Conservation (phyloP, 2,329 filamentous ascomycete species). For the Xylaria sp. region DNA sequence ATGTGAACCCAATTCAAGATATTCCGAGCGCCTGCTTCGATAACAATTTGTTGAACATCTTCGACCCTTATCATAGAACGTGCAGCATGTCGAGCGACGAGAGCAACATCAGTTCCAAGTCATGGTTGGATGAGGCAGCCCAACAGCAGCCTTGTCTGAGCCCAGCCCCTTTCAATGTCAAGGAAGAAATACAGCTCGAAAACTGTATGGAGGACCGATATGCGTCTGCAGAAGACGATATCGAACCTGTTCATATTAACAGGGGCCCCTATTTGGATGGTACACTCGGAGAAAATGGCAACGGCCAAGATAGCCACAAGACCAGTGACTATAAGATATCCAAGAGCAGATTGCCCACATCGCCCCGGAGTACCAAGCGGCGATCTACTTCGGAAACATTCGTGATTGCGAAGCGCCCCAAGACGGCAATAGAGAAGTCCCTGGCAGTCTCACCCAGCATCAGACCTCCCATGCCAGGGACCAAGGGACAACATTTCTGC, state of each 20-base stretch:
- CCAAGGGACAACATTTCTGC: conserved; percentile 32
- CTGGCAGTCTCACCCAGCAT: conserved; percentile 10
- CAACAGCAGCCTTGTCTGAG: conserved; percentile 22
- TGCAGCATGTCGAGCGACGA: conserved; percentile 34
- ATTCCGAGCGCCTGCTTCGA: conserved; percentile 27
- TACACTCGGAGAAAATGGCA: conserved; percentile 15
- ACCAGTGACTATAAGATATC: conserved; percentile 17
- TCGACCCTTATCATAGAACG: conserved; percentile 24
- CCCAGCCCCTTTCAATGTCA: conserved; percentile 25
- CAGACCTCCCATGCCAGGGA: conserved; percentile 24
- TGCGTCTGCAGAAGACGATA: conserved; percentile 21
- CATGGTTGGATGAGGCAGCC: conserved; percentile 16
- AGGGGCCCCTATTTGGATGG: conserved; percentile 18
- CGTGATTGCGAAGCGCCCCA: conserved; percentile 25
- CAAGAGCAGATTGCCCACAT: conserved; percentile 17
- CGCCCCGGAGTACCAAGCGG: conserved; percentile 24
- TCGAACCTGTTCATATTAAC: conserved; percentile 19
- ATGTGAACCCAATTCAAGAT: conserved; percentile 34
- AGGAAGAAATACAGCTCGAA: conserved; percentile 27
- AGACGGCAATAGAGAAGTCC: conserved; percentile 20
- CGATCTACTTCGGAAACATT: conserved; percentile 14
- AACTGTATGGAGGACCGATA: conserved; percentile 14
- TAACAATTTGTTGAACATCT: conserved; percentile 22
- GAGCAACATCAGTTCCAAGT: conserved; percentile 22
- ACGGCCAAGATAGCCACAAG: conserved; percentile 24